These are phyloP conservation scores for Suhomyces sp. DNA, from an alignment of 805 yeast species.

Conservation along the genomic window DNA sequence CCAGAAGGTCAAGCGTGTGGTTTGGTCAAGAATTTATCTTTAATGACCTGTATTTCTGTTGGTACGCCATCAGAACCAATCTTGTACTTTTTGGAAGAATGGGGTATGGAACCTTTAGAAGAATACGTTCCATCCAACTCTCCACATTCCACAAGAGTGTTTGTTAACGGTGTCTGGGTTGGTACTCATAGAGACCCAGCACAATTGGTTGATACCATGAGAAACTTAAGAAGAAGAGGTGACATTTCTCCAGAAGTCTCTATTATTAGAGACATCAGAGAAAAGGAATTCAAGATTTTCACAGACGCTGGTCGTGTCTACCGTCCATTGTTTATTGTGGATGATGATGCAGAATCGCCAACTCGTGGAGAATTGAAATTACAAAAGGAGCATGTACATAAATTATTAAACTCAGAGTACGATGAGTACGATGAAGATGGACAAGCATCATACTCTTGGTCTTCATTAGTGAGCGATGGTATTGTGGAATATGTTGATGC, in stretches of 20 bases:
- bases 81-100: conserved; percentile 88
- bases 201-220: conserved; percentile 85
- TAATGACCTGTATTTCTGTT: conserved; percentile 97
- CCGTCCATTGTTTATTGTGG: conserved; percentile 93
- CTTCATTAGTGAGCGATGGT: conserved; percentile 77
- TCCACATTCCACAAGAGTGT: conserved; percentile 88
- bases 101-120: conserved; percentile 99
- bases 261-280: conserved; percentile 94
- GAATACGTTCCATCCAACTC: conserved; percentile 92
- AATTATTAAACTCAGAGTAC: conserved; percentile 60
- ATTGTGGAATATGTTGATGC: conserved; percentile 96
- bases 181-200: conserved; percentile 98
- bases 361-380: conserved; percentile 76
- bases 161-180: conserved; percentile 99
- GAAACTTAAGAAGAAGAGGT: conserved; percentile 89
- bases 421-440: conserved; percentile 60
- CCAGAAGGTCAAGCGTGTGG: conserved; percentile 99
- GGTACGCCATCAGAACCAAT: conserved; percentile 98
- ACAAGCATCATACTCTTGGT: conserved; percentile 71
- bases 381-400: conserved; percentile 79
- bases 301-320: conserved; percentile 99
- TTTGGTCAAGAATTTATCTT: conserved; percentile 89
- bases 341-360: conserved; percentile 72
- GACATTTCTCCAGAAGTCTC: conserved; percentile 96
- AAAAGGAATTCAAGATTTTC: conserved; percentile 90